phyloP scores from a whole-genome alignment of 2,329 filamentous ascomycete genomes.

The Colletotrichum tropicicola region DNA sequence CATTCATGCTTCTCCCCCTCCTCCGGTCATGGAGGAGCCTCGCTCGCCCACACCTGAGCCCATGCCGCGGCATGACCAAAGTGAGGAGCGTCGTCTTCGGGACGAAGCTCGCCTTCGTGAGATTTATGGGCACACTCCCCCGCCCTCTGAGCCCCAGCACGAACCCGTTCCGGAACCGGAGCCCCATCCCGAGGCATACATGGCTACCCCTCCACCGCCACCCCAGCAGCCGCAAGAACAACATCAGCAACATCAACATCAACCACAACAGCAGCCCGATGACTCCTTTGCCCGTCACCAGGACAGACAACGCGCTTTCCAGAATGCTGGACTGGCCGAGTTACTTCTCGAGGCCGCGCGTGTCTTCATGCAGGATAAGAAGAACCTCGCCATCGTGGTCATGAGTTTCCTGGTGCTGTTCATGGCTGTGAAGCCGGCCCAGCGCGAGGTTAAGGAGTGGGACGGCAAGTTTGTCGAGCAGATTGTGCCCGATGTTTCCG shows the following conservation, averaged over 20 bases:
- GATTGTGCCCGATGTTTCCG: constrained; percentile 20
- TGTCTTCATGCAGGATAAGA: constrained; percentile 65
- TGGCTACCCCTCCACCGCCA: not conserved
- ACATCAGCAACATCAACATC: constrained; percentile 34
- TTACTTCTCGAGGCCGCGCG: constrained; percentile 62
- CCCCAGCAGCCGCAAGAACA: constrained; percentile 6
- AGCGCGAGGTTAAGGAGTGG: constrained; percentile 37
- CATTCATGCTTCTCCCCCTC: not conserved
- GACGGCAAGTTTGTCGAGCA: constrained; percentile 32
- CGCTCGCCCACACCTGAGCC: constrained; percentile 7
- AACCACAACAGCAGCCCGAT: constrained; percentile 34
- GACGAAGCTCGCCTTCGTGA: constrained; percentile 64
- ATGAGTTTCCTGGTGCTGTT: constrained; percentile 63
- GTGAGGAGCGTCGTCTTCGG: constrained; percentile 46
- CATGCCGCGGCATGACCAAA: constrained; percentile 31
- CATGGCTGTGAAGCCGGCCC: constrained; percentile 47
- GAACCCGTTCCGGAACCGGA: constrained; percentile 24
- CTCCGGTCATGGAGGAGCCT: not conserved
- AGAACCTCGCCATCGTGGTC: constrained; percentile 66
- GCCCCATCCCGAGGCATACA: constrained; percentile 10
- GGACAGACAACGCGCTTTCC: constrained; percentile 33
- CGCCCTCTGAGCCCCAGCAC: constrained; percentile 3
- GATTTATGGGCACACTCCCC: constrained; percentile 56
- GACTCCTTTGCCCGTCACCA: constrained; percentile 40
- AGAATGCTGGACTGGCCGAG: constrained; percentile 60